A percentile compares a stretch with the other conserved stretches of the same genome.
phyloP scores from a whole-genome alignment of 2,329 filamentous ascomycete species.

The Aspergillus sp. region DNA sequence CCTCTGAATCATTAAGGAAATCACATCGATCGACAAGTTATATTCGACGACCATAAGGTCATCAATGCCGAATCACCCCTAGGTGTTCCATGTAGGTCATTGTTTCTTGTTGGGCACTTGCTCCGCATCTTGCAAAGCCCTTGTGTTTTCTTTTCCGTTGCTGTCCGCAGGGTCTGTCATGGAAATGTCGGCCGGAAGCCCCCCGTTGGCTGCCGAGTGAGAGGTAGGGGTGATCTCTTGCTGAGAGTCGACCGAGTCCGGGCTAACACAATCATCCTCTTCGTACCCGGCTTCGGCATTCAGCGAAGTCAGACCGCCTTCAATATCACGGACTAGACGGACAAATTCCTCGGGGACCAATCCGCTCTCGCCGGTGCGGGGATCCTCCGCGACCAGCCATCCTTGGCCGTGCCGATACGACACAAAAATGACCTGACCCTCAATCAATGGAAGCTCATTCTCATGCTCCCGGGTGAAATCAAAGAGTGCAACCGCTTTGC shows the following conservation, averaged over 20 bases:
- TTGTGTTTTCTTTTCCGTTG: not conserved
- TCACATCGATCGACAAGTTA: not conserved
- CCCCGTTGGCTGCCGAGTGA: slow-evolving; percentile 15
- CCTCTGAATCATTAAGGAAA: slow-evolving; percentile 12
- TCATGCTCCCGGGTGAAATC: slow-evolving; percentile 95
- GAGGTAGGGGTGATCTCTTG: slow-evolving; percentile 35
- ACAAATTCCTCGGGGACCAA: slow-evolving; percentile 97
- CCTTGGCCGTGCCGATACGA: slow-evolving; percentile 95
- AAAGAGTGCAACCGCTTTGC: slow-evolving; percentile 92
- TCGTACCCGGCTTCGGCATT: slow-evolving; percentile 49
- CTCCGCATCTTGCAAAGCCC: not conserved
- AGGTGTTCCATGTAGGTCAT: slow-evolving; percentile 8
- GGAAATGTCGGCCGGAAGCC: not conserved
- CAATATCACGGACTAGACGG: slow-evolving; percentile 86
- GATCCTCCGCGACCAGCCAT: slow-evolving; percentile 96
- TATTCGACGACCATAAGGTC: not conserved
- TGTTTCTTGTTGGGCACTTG: not conserved
- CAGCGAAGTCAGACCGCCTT: slow-evolving; percentile 80
- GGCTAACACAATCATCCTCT: slow-evolving; percentile 58
- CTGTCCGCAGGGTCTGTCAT: not conserved
- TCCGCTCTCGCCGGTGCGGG: slow-evolving; percentile 89
- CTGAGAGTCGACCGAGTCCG: slow-evolving; percentile 55
- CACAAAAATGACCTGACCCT: slow-evolving; percentile 95
- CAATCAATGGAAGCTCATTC: slow-evolving; percentile 88
- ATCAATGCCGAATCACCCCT: not conserved